Percentiles rank a stretch among this genome's conserved stretches.
Evolutionary conservation across 306 rosid genomes (phyloP).

Genomic region (Mucuna pruriens): DNA sequence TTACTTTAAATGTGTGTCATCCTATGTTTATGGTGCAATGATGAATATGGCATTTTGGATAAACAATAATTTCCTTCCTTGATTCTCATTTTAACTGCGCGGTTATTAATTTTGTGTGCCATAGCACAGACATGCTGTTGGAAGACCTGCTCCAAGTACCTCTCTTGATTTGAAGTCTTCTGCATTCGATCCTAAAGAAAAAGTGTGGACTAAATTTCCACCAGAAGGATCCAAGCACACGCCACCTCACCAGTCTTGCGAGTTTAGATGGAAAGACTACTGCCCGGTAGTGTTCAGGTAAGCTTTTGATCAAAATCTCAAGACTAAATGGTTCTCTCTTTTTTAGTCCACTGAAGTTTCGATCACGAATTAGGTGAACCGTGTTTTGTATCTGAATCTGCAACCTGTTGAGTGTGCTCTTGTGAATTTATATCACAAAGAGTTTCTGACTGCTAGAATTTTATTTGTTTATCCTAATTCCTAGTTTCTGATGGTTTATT

Average conservation of each 20-base stretch:
- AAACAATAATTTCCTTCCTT: conserved; percentile 14
- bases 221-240: conserved; percentile 98
- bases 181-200: conserved; percentile 93
- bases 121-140: conserved; percentile 98
- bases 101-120: conserved; percentile 68
- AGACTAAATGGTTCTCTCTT: not conserved
- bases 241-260: conserved; percentile 89
- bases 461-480: not conserved
- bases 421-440: conserved; percentile 5
- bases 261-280: conserved; percentile 97
- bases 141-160: conserved; percentile 95
- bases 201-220: conserved; percentile 97
- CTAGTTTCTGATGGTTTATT: conserved; percentile 29
- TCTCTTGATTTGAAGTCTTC: conserved; percentile 88
- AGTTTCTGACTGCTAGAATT: not conserved
- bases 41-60: conserved; percentile 23
- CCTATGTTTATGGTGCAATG: conserved; percentile 22
- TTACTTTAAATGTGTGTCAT: conserved; percentile 8
- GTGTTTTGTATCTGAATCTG: conserved; percentile 23
- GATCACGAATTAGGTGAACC: not conserved
- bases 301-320: conserved; percentile 31
- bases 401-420: conserved; percentile 19
- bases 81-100: conserved; percentile 50
- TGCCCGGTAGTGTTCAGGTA: conserved; percentile 98
- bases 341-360: not conserved